phyloP scores from a whole-genome alignment of 352 stramenopile species.

The Pythium aristosporum region DNA sequence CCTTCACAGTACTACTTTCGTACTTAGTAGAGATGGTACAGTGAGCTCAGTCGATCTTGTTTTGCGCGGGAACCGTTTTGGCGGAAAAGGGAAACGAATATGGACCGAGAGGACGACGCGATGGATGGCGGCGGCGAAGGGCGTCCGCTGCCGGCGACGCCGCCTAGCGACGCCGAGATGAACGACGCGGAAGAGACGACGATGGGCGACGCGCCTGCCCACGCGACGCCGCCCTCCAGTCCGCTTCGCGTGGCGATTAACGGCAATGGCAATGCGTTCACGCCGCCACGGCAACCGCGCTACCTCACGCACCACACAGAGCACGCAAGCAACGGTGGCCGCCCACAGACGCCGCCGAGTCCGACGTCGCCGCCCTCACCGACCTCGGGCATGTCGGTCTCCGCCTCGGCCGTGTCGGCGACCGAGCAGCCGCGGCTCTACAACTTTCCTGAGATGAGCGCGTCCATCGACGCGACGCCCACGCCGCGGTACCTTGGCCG shows the following conservation, averaged over 20 bases:
- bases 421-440: constrained; percentile 66
- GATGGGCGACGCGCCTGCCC: constrained; percentile 24
- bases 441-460: constrained; percentile 76
- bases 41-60: not conserved
- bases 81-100: not conserved
- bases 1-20: not conserved
- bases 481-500: constrained; percentile 76
- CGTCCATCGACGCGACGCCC: constrained; percentile 76
- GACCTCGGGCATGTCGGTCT: constrained; percentile 72
- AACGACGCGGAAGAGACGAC: constrained; percentile 14
- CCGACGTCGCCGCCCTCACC: constrained; percentile 60
- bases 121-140: constrained; percentile 5
- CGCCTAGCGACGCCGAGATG: constrained; percentile 17
- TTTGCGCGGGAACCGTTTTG: constrained; percentile 18
- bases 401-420: constrained; percentile 74
- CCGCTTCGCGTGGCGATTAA: constrained; percentile 28
- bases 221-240: constrained; percentile 65
- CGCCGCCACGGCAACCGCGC: constrained; percentile 21
- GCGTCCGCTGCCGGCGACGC: constrained; percentile 17
- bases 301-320: constrained; percentile 51
- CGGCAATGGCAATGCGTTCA: constrained; percentile 14
- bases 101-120: constrained; percentile 16
- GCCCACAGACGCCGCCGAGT: constrained; percentile 33
- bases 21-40: not conserved
- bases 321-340: not conserved